A percentile compares a stretch with the other conserved stretches of the same genome.
These are phyloP conservation scores for Trichoderma koningii DNA, from an alignment of 2,329 filamentous ascomycete genomes.

Conservation along the genomic window DNA sequence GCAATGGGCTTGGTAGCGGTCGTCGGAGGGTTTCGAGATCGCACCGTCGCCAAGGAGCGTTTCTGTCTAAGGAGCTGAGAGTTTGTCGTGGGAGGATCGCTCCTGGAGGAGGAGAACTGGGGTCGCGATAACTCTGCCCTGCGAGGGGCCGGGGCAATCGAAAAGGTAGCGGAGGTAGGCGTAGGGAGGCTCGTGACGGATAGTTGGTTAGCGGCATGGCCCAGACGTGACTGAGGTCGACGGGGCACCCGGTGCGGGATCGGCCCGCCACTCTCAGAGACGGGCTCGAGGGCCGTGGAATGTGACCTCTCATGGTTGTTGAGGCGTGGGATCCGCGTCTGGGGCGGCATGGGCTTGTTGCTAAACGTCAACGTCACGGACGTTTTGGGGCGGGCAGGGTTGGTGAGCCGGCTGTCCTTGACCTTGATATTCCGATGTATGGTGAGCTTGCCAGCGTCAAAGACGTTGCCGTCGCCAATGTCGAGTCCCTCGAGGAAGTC, in stretches of 20 bases:
- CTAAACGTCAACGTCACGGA: constrained; percentile 90
- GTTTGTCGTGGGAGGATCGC: constrained; percentile 65
- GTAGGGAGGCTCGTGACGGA: constrained; percentile 66
- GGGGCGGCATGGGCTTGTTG: constrained; percentile 62
- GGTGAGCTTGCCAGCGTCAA: constrained; percentile 77
- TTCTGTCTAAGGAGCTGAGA: constrained; percentile 67
- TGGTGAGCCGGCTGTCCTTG: constrained; percentile 69
- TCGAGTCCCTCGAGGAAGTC: constrained; percentile 88
- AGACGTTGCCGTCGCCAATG: constrained; percentile 78
- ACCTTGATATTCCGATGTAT: constrained; percentile 91
- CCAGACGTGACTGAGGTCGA: constrained; percentile 65
- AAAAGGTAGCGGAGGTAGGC: constrained; percentile 55
- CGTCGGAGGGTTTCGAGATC: constrained; percentile 51
- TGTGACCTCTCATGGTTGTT: constrained; percentile 66
- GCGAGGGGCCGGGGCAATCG: constrained; percentile 61
- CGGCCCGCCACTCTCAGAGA: constrained; percentile 83
- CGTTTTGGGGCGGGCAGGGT: constrained; percentile 70
- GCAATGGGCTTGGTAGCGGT: constrained; percentile 45
- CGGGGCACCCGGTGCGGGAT: constrained; percentile 55
- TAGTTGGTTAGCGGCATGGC: constrained; percentile 65
- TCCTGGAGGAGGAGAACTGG: constrained; percentile 53
- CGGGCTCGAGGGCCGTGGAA: constrained; percentile 78
- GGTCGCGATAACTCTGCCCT: constrained; percentile 61
- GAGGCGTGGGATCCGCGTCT: constrained; percentile 78
- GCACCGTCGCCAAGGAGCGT: constrained; percentile 64